Base-by-base conservation (phyloP, 495 filamentous ascomycete species). In the Neurospora discreta region DNA sequence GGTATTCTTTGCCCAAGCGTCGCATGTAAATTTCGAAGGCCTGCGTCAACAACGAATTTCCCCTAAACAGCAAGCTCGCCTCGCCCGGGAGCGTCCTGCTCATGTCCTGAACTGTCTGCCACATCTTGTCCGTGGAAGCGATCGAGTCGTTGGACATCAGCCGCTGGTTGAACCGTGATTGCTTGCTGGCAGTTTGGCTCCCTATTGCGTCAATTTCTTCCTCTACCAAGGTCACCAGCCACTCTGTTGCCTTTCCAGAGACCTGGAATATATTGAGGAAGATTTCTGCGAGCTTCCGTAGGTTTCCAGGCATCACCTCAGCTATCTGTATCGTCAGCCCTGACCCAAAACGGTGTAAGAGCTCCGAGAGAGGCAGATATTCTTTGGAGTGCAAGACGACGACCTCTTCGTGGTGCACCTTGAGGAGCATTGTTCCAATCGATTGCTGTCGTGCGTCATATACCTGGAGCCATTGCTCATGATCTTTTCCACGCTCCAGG, bases 261-360 rank as follows among this genome's bases (percentile, higher is more conserved):
- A 97, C 96, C 78, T 99, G 95, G 77, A 92, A 99, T 70, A 99
- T 96, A 76, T 97, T 93, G 74, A 98, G 84, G 65, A 99, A 87
- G 41, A 91, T 89, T 76, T 97, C 93, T 10, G 93, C 90, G n/a
- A 98, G 82, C 33, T 89, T 85, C 74, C 89, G 90, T 44, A 98
- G 84, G 75, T 92, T 90, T 0, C 88, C 88, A 8, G 93, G 92
- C 74, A 97, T 83, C 68, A 92, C 85, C 67, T 91, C 87, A 3
- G 93, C 90, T 74, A 99, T 93, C 75, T 95, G 91, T 70, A 92
- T 85, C 4, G 94, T 97, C 41, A 99, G 82, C 3, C 92, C 92
- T 68, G 90, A 91, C 52, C 87, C 87, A 81, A 98, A 98, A 1
- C 87, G 87, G 74, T 97, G 94, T 23, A 99, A 84, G 11, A 98